Conservation (phyloP, 768 basidiomycete species). For the Udeniomyces megalosporus region DNA sequence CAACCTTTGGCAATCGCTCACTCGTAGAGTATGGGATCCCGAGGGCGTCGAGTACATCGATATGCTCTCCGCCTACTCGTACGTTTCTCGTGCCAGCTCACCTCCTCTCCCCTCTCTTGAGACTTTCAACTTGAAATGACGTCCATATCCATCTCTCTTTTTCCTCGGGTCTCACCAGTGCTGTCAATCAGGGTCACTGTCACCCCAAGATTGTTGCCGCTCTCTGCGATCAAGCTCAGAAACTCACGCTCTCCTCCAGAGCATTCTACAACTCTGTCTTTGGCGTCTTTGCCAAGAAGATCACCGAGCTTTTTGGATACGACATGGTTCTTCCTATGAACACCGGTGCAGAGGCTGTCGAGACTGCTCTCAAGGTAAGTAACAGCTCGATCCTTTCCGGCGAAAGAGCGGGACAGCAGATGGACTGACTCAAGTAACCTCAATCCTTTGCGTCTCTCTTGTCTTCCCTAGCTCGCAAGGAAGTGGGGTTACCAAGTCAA, state of each 20-base stretch:
- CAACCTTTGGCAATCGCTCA: constrained; percentile 8
- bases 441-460: not conserved
- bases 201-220: constrained; percentile 73
- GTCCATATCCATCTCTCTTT: no score
- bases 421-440: no score
- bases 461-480: constrained; percentile 42
- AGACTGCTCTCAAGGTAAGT: constrained; percentile 68
- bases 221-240: constrained; percentile 67
- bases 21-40: constrained; percentile 65
- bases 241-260: constrained; percentile 80
- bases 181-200: constrained; percentile 53
- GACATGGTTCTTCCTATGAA: constrained; percentile 98
- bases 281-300: constrained; percentile 69
- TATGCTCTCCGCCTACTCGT: constrained; percentile 97
- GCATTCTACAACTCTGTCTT: constrained; percentile 92
- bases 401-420: no score
- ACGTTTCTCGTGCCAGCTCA: constrained; percentile 26
- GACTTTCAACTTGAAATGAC: no score
- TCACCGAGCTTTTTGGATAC: constrained; percentile 71
- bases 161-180: not conserved
- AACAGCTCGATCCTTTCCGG: not conserved
- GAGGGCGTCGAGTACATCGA: constrained; percentile 94
- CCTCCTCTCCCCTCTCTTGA: no score
- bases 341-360: constrained; percentile 95
- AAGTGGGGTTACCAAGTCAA: constrained; percentile 95